phyloP scores from a whole-genome alignment of 139 green algal species.

The Trebouxia sp. region DNA sequence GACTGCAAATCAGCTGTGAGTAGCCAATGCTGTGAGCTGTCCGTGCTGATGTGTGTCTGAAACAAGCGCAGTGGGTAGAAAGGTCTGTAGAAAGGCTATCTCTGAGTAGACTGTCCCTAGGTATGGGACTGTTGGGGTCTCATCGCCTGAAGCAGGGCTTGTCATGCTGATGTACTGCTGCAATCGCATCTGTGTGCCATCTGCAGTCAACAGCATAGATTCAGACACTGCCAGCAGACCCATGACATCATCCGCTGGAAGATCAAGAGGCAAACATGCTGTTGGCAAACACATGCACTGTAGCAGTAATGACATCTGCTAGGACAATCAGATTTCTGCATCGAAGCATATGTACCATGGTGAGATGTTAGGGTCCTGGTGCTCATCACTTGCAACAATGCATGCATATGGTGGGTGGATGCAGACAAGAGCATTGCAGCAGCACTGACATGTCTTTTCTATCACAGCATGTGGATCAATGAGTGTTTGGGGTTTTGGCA shows the following conservation, averaged over 20 bases:
- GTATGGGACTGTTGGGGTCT: background rate
- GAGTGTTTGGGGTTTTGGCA: background rate
- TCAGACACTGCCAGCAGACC: too few species aligned
- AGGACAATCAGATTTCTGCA: too few species aligned
- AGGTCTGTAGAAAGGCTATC: background rate
- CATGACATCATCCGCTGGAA: too few species aligned
- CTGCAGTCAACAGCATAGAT: background rate
- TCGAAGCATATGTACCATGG: too few species aligned
- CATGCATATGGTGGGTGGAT: background rate
- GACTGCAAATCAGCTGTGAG: background rate
- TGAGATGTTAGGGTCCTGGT: background rate
- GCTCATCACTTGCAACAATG: background rate
- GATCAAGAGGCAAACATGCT: too few species aligned
- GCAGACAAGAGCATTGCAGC: background rate
- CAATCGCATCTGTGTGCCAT: background rate
- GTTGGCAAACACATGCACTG: too few species aligned
- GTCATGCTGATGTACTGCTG: constrained; percentile 18
- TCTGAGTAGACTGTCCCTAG: constrained; percentile 17
- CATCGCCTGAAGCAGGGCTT: background rate
- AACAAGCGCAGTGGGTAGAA: too few species aligned
- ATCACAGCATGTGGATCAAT: too few species aligned
- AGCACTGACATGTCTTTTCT: background rate
- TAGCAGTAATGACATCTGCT: too few species aligned
- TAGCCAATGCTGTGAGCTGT: background rate
- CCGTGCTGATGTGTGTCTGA: too few species aligned